Evolutionary conservation across 1,139 yeast species (phyloP).

Genomic region (Lodderomyces pseudojiufengensis): DNA sequence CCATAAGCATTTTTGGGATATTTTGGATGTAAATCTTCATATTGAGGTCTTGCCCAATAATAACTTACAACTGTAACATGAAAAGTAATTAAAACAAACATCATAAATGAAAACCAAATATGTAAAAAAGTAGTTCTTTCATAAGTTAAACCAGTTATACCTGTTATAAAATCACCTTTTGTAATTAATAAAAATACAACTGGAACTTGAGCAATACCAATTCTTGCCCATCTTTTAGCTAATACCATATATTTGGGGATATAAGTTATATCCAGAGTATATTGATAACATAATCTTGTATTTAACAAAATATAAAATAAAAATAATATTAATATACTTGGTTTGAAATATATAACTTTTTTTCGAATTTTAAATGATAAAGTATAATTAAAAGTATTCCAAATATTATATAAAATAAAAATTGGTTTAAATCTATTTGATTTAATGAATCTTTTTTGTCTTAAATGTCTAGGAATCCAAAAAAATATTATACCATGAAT

Average conservation of each 20-base stretch:
- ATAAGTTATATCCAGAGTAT: constrained; percentile 39
- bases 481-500: constrained; percentile 41
- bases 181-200: constrained; percentile 32
- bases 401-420: constrained; percentile 25
- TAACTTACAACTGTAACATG: constrained; percentile 28
- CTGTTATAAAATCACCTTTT: constrained; percentile 39
- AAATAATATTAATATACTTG: constrained; percentile 33
- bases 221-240: constrained; percentile 41
- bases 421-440: constrained; percentile 14
- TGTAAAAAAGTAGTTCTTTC: constrained; percentile 40
- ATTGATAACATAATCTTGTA: constrained; percentile 22
- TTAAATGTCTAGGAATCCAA: constrained; percentile 35
- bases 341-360: constrained; percentile 32
- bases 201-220: constrained; percentile 44
- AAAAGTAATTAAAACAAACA: constrained; percentile 35
- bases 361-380: constrained; percentile 10
- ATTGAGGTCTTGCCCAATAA: constrained; percentile 40
- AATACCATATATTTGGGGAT: constrained; percentile 36
- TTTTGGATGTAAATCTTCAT: constrained; percentile 29
- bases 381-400: constrained; percentile 29
- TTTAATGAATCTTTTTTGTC: constrained; percentile 15
- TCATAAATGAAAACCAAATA: constrained; percentile 41
- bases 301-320: constrained; percentile 27
- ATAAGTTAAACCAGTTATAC: constrained; percentile 40
- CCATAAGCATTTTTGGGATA: constrained; percentile 51